phyloP scores from a whole-genome alignment of 345 rosid species.

The Kernera saxatilis region DNA sequence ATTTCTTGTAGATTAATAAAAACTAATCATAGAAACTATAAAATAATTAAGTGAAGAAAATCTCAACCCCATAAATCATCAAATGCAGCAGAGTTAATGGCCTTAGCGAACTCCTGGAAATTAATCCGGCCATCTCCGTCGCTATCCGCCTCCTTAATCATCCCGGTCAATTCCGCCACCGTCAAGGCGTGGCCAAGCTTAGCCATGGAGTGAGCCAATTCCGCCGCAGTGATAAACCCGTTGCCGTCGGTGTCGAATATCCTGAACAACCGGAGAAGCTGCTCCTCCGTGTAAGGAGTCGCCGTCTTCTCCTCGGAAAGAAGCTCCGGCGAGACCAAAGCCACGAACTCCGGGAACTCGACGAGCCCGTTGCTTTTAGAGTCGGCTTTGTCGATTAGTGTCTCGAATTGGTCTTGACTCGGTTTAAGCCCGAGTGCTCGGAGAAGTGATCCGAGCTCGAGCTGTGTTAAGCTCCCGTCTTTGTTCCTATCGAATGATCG shows the following conservation, averaged over 20 bases:
- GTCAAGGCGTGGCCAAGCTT: conserved; percentile 77
- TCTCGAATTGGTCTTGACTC: conserved; percentile 66
- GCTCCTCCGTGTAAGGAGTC: conserved; percentile 75
- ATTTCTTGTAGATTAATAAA: neutral
- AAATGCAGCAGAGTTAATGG: conserved; percentile 85
- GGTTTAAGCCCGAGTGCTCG: conserved; percentile 75
- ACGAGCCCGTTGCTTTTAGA: conserved; percentile 77
- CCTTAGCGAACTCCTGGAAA: conserved; percentile 69
- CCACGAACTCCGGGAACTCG: conserved; percentile 81
- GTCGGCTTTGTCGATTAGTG: conserved; percentile 66
- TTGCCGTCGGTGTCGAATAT: conserved; percentile 77
- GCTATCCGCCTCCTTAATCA: conserved; percentile 91
- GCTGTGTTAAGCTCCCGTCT: conserved; percentile 85
- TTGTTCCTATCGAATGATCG: conserved; percentile 80
- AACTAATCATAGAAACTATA: neutral
- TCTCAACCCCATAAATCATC: conserved; percentile 71
- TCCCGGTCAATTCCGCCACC: conserved; percentile 75
- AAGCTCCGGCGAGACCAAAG: conserved; percentile 73
- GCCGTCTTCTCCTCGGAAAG: conserved; percentile 41
- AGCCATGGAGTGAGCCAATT: conserved; percentile 87
- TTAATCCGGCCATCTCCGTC: conserved; percentile 90
- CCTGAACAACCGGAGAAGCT: conserved; percentile 55
- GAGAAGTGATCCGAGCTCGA: conserved; percentile 80
- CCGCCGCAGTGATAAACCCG: conserved; percentile 77
- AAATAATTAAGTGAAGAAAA: neutral